Percentiles rank a stretch among this genome's conserved stretches.
Evolutionary conservation across 768 basidiomycete species (phyloP).

Genomic region (Dioszegia crocea): DNA sequence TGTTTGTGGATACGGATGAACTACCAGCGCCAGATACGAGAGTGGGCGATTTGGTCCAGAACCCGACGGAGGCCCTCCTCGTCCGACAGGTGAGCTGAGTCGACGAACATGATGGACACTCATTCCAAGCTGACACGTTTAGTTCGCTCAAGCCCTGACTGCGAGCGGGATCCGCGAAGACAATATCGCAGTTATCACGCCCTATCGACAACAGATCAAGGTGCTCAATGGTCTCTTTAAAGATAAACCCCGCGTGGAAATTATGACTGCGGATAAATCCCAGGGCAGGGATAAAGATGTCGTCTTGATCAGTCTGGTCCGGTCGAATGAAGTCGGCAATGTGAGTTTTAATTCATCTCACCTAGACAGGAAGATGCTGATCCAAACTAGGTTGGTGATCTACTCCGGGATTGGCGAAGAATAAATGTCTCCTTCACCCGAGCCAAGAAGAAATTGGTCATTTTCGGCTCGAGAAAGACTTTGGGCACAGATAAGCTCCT

Average conservation of each 20-base stretch:
- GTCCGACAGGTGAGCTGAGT: slow-evolving; percentile 50
- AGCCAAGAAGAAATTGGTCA: slow-evolving; percentile 80
- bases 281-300: slow-evolving; percentile 96
- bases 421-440: slow-evolving; percentile 97
- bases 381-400: slow-evolving; percentile 69
- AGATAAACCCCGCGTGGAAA: slow-evolving; percentile 59
- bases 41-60: slow-evolving; percentile 85
- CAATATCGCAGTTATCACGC: slow-evolving; percentile 81
- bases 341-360: slow-evolving; percentile 54
- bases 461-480: slow-evolving; percentile 59
- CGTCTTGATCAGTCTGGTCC: slow-evolving; percentile 85
- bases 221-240: slow-evolving; percentile 66
- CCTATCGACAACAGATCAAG: slow-evolving; percentile 95
- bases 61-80: slow-evolving; percentile 66
- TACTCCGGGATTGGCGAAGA: slow-evolving; percentile 90
- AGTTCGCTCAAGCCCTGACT: slow-evolving; percentile 66
- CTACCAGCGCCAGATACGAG: slow-evolving; percentile 75
- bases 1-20: slow-evolving; percentile 90
- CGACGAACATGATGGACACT: background rate
- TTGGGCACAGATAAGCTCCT: slow-evolving; percentile 57
- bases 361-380: background rate
- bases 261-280: slow-evolving; percentile 86
- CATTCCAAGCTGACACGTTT: slow-evolving; percentile 24
- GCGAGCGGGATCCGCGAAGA: slow-evolving; percentile 62
- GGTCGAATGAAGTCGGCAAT: slow-evolving; percentile 71